These are phyloP conservation scores for Phytopythium litorale DNA, from an alignment of 352 stramenopile genomes.

Conservation along the genomic window DNA sequence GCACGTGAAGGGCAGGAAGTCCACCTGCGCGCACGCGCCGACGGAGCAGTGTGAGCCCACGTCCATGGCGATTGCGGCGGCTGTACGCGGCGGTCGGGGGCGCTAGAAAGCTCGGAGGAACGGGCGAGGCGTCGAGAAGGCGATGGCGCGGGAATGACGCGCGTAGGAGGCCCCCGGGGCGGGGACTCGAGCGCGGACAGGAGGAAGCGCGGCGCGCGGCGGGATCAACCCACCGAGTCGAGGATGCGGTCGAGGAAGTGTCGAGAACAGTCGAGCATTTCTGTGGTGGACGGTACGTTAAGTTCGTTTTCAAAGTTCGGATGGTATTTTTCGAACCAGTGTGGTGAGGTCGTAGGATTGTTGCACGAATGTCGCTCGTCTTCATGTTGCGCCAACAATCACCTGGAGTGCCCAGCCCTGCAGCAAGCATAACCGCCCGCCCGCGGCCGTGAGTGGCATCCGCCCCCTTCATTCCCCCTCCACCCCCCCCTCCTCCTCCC, in stretches of 20 bases:
- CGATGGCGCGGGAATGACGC: neutral
- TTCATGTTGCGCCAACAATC: too few relatives aligned
- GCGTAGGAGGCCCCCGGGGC: neutral
- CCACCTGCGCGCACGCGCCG: conserved; percentile 61
- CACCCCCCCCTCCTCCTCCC: neutral
- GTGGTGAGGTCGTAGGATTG: too few relatives aligned
- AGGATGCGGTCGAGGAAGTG: neutral
- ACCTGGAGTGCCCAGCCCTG: too few relatives aligned
- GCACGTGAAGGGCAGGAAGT: conserved; percentile 86
- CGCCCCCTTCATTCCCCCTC: too few relatives aligned
- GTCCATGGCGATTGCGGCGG: conserved; percentile 36
- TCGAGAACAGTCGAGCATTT: neutral
- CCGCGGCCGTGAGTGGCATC: too few relatives aligned
- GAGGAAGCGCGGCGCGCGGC: neutral
- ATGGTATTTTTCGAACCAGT: too few relatives aligned
- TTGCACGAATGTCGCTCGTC: too few relatives aligned
- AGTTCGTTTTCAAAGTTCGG: neutral
- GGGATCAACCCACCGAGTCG: neutral
- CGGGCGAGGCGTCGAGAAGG: neutral
- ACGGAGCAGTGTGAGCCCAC: conserved; percentile 69
- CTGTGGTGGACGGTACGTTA: neutral
- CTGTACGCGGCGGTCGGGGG: neutral
- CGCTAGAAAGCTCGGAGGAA: neutral
- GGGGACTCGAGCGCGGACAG: neutral
- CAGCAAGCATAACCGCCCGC: too few relatives aligned